Conservation (phyloP, 2,329 filamentous ascomycete genomes). For the Diaporthe ampelina region DNA sequence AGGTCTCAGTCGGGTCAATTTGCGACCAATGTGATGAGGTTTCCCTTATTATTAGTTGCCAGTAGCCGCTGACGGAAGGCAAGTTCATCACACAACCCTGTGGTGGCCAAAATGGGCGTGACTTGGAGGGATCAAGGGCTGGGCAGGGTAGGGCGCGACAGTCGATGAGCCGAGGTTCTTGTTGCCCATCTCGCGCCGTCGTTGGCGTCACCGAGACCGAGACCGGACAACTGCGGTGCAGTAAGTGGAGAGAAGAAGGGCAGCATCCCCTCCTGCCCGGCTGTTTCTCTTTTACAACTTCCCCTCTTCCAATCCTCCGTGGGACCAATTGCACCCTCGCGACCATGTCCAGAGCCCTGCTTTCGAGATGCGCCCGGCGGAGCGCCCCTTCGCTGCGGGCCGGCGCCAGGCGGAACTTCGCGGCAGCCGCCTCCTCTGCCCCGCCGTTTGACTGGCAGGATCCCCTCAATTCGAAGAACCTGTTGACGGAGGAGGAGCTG, state of each 20-base stretch:
- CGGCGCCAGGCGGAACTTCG: conserved; percentile 39
- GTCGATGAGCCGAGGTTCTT: conserved; percentile 30
- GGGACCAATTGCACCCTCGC: conserved; percentile 26
- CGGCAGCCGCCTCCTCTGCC: conserved; percentile 47
- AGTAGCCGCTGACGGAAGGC: background rate
- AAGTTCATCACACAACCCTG: background rate
- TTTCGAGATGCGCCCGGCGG: conserved; percentile 38
- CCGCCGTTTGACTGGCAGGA: conserved; percentile 89
- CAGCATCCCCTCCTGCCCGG: background rate
- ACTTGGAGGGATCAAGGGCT: conserved; percentile 17
- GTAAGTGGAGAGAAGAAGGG: conserved; percentile 18
- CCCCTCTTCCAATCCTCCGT: background rate
- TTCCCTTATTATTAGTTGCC: background rate
- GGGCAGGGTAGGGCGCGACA: background rate
- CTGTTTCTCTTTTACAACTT: background rate
- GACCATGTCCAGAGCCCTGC: conserved; percentile 39
- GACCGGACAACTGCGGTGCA: conserved; percentile 17
- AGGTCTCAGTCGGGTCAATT: background rate
- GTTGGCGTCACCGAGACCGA: conserved; percentile 36
- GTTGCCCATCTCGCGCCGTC: background rate
- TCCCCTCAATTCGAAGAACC: conserved; percentile 79
- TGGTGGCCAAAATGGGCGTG: background rate
- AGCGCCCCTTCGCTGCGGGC: conserved; percentile 36
- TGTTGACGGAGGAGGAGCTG: conserved; percentile 91
- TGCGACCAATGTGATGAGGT: background rate